A percentile compares a stretch with the other conserved stretches of the same genome.
phyloP scores from a whole-genome alignment of 1,139 yeast species.

The Pichia kudriavzevii region DNA sequence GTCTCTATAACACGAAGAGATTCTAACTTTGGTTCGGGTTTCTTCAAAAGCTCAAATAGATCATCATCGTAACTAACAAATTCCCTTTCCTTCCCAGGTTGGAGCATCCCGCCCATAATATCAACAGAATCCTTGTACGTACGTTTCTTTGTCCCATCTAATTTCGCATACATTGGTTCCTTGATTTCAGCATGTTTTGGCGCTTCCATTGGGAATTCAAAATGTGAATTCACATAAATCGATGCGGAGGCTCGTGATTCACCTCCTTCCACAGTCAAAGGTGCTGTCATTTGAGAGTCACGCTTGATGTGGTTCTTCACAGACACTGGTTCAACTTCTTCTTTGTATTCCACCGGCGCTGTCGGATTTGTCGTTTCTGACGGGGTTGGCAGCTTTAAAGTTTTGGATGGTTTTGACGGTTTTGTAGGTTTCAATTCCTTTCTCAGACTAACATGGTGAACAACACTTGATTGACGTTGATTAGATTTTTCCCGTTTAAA shows the following conservation, averaged over 20 bases:
- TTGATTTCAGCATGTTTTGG: background rate
- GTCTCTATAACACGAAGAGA: background rate
- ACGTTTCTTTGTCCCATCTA: slow-evolving; percentile 4
- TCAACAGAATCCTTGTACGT: slow-evolving; percentile 14
- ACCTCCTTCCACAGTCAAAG: too few relatives aligned
- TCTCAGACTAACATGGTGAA: slow-evolving; percentile 1
- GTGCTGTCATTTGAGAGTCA: too few relatives aligned
- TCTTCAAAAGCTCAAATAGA: slow-evolving; percentile 8
- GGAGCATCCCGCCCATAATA: slow-evolving; percentile 7
- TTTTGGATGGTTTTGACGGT: too few relatives aligned
- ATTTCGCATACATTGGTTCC: slow-evolving; percentile 7
- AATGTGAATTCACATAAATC: slow-evolving; percentile 21
- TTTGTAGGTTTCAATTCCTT: slow-evolving; percentile 9
- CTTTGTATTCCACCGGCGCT: too few relatives aligned
- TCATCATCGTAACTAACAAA: slow-evolving; percentile 12
- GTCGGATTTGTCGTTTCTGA: too few relatives aligned
- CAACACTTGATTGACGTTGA: slow-evolving; percentile 7
- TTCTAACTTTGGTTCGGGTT: background rate
- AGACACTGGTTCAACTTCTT: too few relatives aligned
- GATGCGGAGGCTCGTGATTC: slow-evolving; percentile 17
- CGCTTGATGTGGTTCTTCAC: too few relatives aligned
- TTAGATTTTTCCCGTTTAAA: background rate
- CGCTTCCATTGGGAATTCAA: slow-evolving; percentile 20
- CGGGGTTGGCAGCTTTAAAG: too few relatives aligned
- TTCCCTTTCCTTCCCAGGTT: background rate